Conservation (phyloP, 1,139 yeast genomes). For the Saccharomyces hybrid region DNA sequence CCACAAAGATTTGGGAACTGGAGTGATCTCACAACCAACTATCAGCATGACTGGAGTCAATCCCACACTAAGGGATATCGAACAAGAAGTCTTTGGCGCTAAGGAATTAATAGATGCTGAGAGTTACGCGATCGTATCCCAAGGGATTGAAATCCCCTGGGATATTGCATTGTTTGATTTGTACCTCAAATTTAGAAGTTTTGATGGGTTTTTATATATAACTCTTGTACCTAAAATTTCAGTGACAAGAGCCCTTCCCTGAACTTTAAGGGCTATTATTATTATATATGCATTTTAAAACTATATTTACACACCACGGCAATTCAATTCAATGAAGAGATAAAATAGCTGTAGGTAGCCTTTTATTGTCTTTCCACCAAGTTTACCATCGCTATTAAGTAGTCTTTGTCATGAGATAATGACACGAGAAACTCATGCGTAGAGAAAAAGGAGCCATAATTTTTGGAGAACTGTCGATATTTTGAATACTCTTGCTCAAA, state of each 20-base stretch:
- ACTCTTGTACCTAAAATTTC: neutral
- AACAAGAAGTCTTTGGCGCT: neutral
- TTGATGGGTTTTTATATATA: constrained; percentile 75
- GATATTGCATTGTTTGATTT: constrained; percentile 43
- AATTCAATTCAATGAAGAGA: neutral
- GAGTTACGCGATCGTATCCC: constrained; percentile 40
- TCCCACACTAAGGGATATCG: constrained; percentile 37
- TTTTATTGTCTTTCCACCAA: neutral
- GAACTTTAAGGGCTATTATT: neutral
- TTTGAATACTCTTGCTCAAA: constrained; percentile 3
- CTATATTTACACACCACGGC: neutral
- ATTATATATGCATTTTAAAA: neutral
- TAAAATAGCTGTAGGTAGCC: neutral
- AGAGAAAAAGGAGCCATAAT: constrained; percentile 2
- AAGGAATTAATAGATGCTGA: constrained; percentile 16
- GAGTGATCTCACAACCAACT: neutral
- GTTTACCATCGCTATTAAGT: constrained; percentile 16
- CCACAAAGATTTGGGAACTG: neutral
- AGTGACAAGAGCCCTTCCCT: neutral
- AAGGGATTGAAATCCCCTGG: constrained; percentile 53
- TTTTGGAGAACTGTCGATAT: constrained; percentile 10
- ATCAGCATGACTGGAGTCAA: neutral
- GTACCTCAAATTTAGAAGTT: constrained; percentile 46
- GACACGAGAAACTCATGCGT: constrained; percentile 17
- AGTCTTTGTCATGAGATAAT: constrained; percentile 28